Percentiles rank a stretch among this genome's conserved stretches.
Evolutionary conservation across 306 rosid species (phyloP).

Genomic region (Quercus aquifolioides): DNA sequence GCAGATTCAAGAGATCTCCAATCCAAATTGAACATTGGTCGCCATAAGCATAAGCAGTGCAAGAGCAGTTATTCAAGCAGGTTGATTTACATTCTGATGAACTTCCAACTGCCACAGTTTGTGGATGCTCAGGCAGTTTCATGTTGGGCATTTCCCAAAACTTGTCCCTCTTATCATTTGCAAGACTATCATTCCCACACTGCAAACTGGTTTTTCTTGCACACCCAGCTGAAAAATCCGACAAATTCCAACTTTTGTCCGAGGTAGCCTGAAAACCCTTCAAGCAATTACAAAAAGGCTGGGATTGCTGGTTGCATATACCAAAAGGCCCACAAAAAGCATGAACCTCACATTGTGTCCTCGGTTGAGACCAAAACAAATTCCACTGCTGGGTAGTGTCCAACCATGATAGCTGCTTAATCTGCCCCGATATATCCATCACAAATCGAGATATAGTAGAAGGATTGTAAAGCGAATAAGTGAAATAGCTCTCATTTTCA

Average conservation of each 20-base stretch:
- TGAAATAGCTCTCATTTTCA: slow-evolving; percentile 49
- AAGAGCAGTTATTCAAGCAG: slow-evolving; percentile 41
- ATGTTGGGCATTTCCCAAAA: slow-evolving; percentile 20
- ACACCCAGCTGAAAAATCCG: slow-evolving; percentile 54
- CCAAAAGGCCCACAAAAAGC: slow-evolving; percentile 54
- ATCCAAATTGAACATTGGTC: slow-evolving; percentile 41
- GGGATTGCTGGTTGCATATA: slow-evolving; percentile 33
- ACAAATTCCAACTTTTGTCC: slow-evolving; percentile 30
- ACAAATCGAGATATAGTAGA: slow-evolving; percentile 8
- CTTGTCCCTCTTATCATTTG: slow-evolving; percentile 14
- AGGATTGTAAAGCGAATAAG: slow-evolving; percentile 25
- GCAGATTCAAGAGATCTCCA: slow-evolving; percentile 30
- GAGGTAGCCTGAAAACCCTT: slow-evolving; percentile 35
- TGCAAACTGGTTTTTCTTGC: slow-evolving; percentile 33
- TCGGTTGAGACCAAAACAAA: slow-evolving; percentile 50
- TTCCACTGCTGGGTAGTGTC: slow-evolving; percentile 31
- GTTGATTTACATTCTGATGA: slow-evolving; percentile 31
- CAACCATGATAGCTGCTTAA: slow-evolving; percentile 34
- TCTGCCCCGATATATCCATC: slow-evolving; percentile 40
- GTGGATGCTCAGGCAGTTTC: slow-evolving; percentile 11
- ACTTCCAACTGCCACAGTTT: slow-evolving; percentile 6
- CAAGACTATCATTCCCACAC: slow-evolving; percentile 12
- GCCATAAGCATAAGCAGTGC: slow-evolving; percentile 38
- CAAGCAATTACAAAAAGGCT: slow-evolving; percentile 46
- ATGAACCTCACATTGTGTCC: slow-evolving; percentile 41